phyloP scores from a whole-genome alignment of 2,329 filamentous ascomycete species.

The Cercospora brassicicola region DNA sequence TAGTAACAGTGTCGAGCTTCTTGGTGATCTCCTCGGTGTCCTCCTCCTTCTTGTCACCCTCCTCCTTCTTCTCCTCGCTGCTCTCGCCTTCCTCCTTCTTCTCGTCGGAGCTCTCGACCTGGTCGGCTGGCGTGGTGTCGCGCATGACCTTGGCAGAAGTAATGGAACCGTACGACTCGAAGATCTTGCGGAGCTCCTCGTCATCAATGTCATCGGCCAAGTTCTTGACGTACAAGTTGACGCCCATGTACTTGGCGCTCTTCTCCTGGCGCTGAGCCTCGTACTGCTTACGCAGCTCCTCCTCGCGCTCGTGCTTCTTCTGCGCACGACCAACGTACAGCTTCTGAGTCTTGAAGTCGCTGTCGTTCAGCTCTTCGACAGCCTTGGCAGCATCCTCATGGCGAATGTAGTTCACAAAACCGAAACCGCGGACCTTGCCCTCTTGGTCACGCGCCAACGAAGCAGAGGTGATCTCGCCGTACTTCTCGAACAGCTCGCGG shows the following conservation, averaged over 20 bases:
- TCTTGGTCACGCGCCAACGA: constrained; percentile 94
- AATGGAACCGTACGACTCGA: constrained; percentile 87
- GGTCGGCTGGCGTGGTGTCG: constrained; percentile 63
- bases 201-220: constrained; percentile 95
- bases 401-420: constrained; percentile 90
- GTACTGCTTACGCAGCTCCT: constrained; percentile 98
- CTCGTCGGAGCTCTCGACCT: constrained; percentile 41
- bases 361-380: constrained; percentile 88
- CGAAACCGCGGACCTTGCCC: constrained; percentile 92
- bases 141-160: constrained; percentile 99
- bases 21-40: constrained; percentile 50
- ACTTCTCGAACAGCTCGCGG: constrained; percentile 87
- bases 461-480: constrained; percentile 91
- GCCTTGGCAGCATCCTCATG: constrained; percentile 84
- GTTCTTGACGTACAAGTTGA: constrained; percentile 99
- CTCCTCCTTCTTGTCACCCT: constrained; percentile 58
- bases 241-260: constrained; percentile 97
- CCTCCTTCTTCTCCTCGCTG: constrained; percentile 49
- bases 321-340: constrained; percentile 97
- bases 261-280: constrained; percentile 97
- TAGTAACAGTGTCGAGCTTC: constrained; percentile 55
- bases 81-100: constrained; percentile 54
- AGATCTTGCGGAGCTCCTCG: constrained; percentile 93
- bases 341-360: constrained; percentile 89
- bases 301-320: constrained; percentile 99